Base-by-base conservation (phyloP, 2,329 filamentous ascomycete genomes). In the Rugonectria rugulosa region DNA sequence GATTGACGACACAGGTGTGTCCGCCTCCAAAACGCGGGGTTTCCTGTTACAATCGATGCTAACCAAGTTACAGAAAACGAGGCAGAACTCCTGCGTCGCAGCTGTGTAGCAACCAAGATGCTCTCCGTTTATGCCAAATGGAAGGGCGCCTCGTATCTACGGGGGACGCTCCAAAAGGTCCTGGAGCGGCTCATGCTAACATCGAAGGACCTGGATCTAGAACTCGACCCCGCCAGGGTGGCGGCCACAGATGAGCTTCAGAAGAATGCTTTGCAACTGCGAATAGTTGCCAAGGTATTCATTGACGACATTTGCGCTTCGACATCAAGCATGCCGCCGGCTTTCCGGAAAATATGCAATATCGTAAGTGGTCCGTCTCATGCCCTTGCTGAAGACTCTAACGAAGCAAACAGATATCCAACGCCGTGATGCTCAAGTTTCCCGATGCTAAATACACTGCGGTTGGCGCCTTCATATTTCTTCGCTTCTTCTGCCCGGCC, bases 81-180 rank as follows among this genome's bases (percentile, higher is more conserved):
- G 66, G 81, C 86, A 2, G 87, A 90, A 64, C 78, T 90, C 19
- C 72, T 90, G 10, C 80, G 87, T n/a, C 79, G 86, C 44, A 88
- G 87, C 26, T 89, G 86, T 61, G 87, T 90, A 2, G 84, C 86
- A n/a, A 89, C 87, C 2, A 90, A 89, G 68, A 88, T 89, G 81
- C 77, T 90, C 3, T 88, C 87, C 1, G 80, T 89, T 7, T 90
- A 88, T 63, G 87, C 86, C 5, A 89, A 88, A 66, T 90, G 87
- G 87, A 89, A 89, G 72, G 87, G 87, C 11, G 75, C 80, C 14
- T 70, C 78, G 4, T 90, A 90, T 66, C 78, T 90, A 29, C 84
- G 83, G 62, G 76, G 78, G 12, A 89, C 87, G 2, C 75, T 90
- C 9, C 85, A 88, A 61, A 88, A 88, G 64, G 85, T 89, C 3